These are phyloP conservation scores for Protomyces macrosporus DNA, from an alignment of 1,139 yeast species.

Conservation along the genomic window DNA sequence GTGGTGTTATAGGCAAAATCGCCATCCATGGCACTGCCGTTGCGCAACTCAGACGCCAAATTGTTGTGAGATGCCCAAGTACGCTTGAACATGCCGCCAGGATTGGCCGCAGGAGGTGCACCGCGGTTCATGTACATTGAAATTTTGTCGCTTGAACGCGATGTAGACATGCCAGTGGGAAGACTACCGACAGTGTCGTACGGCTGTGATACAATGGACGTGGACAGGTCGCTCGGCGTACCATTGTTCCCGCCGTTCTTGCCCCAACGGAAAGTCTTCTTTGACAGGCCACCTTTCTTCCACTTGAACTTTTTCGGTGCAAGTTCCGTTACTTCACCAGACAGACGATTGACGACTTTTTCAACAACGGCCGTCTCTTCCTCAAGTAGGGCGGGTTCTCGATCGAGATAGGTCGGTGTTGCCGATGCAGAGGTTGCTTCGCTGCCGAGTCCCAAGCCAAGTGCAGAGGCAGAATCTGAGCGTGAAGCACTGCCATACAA, in stretches of 20 bases:
- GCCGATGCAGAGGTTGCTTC: background rate
- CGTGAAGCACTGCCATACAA: background rate
- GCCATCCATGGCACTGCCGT: background rate
- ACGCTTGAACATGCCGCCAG: constrained; percentile 22
- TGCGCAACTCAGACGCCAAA: constrained; percentile 2
- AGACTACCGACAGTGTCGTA: background rate
- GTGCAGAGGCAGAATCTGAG: background rate
- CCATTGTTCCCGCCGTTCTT: background rate
- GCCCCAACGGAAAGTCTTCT: constrained; percentile 17
- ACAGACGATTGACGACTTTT: constrained; percentile 9
- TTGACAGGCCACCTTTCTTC: constrained; percentile 21
- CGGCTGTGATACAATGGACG: background rate
- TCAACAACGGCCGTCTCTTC: constrained; percentile 19
- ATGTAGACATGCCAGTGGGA: constrained; percentile 1
- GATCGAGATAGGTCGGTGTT: no score
- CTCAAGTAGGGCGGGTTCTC: background rate
- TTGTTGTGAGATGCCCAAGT: constrained; percentile 24
- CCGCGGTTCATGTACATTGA: background rate
- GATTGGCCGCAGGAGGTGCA: background rate
- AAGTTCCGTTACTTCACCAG: constrained; percentile 3
- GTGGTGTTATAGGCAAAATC: background rate
- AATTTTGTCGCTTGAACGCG: constrained; percentile 13
- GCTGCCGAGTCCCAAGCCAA: background rate
- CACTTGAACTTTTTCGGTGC: constrained; percentile 28
- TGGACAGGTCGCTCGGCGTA: background rate